phyloP scores from a whole-genome alignment of 2,329 filamentous ascomycete species.

The Ciborinia camelliae region DNA sequence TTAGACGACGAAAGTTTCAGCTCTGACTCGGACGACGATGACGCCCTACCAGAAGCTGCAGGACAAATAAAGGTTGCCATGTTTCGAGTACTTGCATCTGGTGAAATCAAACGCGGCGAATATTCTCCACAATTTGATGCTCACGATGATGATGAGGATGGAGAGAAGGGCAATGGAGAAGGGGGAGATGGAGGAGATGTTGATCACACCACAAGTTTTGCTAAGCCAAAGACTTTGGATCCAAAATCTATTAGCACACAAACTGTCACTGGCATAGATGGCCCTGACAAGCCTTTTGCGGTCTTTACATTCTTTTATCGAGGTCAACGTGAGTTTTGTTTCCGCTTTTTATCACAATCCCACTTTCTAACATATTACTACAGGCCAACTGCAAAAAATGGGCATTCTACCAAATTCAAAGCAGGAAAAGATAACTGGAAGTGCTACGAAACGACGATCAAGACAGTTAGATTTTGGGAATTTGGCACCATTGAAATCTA shows the following conservation, averaged over 20 bases:
- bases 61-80: slow-evolving; percentile 98
- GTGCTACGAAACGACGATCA: slow-evolving; percentile 72
- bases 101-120: slow-evolving; percentile 96
- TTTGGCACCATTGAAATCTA: slow-evolving; percentile 77
- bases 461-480: slow-evolving; percentile 81
- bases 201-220: slow-evolving; percentile 96
- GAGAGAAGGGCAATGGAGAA: slow-evolving; percentile 48
- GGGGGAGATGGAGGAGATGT: slow-evolving; percentile 70
- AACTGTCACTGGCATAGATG: slow-evolving; percentile 97
- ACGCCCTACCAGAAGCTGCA: slow-evolving; percentile 88
- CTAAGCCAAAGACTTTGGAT: slow-evolving; percentile 92
- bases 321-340: slow-evolving; percentile 72
- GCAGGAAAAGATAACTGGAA: slow-evolving; percentile 56
- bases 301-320: slow-evolving; percentile 98
- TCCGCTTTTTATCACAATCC: neutral
- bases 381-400: slow-evolving; percentile 95
- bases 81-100: slow-evolving; percentile 90
- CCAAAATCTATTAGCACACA: slow-evolving; percentile 98
- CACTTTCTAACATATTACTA: slow-evolving; percentile 23
- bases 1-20: slow-evolving; percentile 64
- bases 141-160: slow-evolving; percentile 75
- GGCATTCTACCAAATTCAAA: slow-evolving; percentile 72
- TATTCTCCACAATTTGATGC: slow-evolving; percentile 98
- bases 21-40: slow-evolving; percentile 67
- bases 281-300: slow-evolving; percentile 92